Base-by-base conservation (phyloP, 164 flowering plant species). In the Liriodendron chinense region DNA sequence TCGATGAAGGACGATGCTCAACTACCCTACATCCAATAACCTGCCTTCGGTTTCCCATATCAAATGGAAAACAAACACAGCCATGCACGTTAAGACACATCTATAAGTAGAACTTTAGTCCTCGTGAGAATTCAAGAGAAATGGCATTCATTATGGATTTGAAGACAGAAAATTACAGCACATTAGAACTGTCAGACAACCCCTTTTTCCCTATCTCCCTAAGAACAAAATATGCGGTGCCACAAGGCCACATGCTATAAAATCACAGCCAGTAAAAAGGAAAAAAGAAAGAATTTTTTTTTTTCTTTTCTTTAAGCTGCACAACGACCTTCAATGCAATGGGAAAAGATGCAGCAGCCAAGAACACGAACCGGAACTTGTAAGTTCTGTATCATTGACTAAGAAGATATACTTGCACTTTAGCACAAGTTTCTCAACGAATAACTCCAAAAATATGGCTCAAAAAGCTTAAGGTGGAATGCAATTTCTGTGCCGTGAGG, bases 81-180 rank as follows among this genome's bases (percentile, higher is more conserved):
- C 59, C 59, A 53, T 53, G 59, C 59, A 53, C 3, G 43, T 34
- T 34, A 4, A 34, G 43, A 34, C 43, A 34, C 6, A 34, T 34
- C 43, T 34, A 34, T 34, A 7, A 34, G 5, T 34, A 34, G 43
- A 34, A 34, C 43, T 34, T 34, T 34, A 34, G 43, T 34, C 43
- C 43, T 53, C 1, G 18, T 53, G 59, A 53, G 70, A 13, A 64
- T 22, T 61, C 68, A 21, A 65, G 13, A 65, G 2, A 65, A 64
- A 28, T 26, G n/a, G 47, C 71, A 69, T 47, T 47, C 18, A 67
- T 67, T 47, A 47, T 47, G 6, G 20, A 53, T 53, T 53, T 12
- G 59, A 10, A 69, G 53, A 20, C 7, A 22, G 24, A 69, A 69
- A 21, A 69, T 74, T 12, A 9, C 70, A 53, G 67, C 48, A 74